A percentile compares a stretch with the other conserved stretches of the same genome.
Evolutionary conservation across 139 green algal genomes (phyloP).

Genomic region (Chlorella sp.): DNA sequence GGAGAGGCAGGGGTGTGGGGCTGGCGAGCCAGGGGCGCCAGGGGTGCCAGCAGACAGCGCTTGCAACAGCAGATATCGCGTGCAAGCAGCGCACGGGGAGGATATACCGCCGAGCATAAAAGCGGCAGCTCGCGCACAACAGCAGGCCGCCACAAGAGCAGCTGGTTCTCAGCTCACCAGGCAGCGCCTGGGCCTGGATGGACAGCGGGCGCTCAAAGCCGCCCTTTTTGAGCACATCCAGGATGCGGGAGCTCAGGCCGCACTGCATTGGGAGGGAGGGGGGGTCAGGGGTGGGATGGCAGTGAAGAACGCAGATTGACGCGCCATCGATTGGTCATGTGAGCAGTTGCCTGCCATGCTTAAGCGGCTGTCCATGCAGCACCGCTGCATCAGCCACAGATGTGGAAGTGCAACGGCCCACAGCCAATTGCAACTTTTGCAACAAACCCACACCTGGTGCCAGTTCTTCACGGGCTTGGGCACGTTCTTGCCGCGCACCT

Average conservation of each 20-base stretch:
- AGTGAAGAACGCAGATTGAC: too few relatives aligned
- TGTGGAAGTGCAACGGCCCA: too few relatives aligned
- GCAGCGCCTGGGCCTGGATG: constrained; percentile 97
- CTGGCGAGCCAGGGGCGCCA: background rate
- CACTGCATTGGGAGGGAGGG: constrained; percentile 44
- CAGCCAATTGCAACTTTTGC: background rate
- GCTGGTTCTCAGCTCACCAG: constrained; percentile 36
- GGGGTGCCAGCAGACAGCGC: background rate
- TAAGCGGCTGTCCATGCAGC: too few relatives aligned
- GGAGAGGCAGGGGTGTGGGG: background rate
- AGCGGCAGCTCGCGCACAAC: too few relatives aligned
- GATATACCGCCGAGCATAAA: too few relatives aligned
- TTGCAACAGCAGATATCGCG: too few relatives aligned
- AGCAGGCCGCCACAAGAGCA: background rate
- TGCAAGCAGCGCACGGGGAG: too few relatives aligned
- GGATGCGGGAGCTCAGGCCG: constrained; percentile 78
- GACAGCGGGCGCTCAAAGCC: constrained; percentile 89
- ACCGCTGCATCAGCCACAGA: too few relatives aligned
- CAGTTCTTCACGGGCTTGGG: constrained; percentile 88
- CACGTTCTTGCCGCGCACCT: constrained; percentile 86
- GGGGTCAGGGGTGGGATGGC: background rate
- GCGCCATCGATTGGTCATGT: too few relatives aligned
- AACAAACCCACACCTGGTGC: constrained; percentile 69
- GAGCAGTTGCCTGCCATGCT: too few relatives aligned
- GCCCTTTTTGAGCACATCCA: constrained; percentile 82